Conservation (phyloP, 179 eudicot genomes). For the Silene noctiflora region DNA sequence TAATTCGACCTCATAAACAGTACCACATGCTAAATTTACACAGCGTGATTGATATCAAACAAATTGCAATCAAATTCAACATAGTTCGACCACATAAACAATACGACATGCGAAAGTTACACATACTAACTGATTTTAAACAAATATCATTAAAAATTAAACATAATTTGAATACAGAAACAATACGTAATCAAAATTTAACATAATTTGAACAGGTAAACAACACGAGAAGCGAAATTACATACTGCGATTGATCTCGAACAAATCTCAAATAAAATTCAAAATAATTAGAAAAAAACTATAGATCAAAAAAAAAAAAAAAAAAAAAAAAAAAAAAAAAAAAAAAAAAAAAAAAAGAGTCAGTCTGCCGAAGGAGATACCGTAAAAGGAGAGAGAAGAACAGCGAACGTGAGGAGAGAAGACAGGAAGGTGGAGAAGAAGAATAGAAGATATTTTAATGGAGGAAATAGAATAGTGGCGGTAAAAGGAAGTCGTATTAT, state of each 20-base stretch:
- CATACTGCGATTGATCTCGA: background rate
- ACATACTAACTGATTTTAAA: no score
- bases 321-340: no score
- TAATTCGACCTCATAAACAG: background rate
- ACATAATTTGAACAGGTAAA: background rate
- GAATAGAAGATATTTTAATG: background rate
- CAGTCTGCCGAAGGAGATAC: conserved; percentile 15
- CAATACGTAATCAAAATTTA: no score
- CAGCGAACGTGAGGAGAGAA: background rate
- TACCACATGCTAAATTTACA: no score
- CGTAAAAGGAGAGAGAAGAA: conserved; percentile 20
- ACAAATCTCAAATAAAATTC: background rate
- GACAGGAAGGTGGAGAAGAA: background rate
- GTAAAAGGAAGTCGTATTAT: conserved; percentile 11
- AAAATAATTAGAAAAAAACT: conserved; percentile 13
- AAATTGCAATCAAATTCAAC: background rate
- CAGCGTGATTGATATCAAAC: no score
- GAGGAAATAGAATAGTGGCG: conserved; percentile 14
- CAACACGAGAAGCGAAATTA: background rate
- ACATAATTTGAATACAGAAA: no score
- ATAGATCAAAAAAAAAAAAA: background rate
- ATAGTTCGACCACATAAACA: background rate
- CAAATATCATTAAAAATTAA: no score
- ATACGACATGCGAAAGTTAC: no score
- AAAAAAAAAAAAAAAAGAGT: conserved; percentile 6